phyloP scores from a whole-genome alignment of 106 monocot genomes.

The Triglochin maritima region DNA sequence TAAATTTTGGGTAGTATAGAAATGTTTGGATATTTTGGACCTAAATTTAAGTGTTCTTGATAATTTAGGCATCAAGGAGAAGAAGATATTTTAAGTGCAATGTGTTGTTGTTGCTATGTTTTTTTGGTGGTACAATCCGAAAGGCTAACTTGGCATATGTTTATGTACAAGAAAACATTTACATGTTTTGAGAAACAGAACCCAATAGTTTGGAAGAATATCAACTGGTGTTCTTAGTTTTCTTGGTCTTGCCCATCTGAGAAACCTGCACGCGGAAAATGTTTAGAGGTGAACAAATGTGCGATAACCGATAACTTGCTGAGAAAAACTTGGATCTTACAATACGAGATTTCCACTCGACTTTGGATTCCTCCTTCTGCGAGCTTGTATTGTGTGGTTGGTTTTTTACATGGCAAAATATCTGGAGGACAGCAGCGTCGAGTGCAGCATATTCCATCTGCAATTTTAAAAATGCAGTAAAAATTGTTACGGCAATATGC shows the following conservation, averaged over 20 bases:
- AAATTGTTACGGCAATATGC: no score
- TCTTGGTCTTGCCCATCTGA: constrained; percentile 26
- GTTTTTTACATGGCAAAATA: constrained; percentile 52
- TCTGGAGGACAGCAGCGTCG: constrained; percentile 83
- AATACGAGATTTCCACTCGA: constrained; percentile 86
- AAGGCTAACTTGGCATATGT: no score
- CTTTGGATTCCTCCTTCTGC: constrained; percentile 26
- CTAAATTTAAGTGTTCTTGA: no score
- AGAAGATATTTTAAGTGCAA: no score
- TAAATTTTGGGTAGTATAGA: no score
- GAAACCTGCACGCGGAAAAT: constrained; percentile 28
- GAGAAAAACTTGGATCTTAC: constrained; percentile 26
- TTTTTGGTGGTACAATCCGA: no score
- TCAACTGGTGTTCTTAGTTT: constrained; percentile 1
- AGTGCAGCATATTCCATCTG: constrained; percentile 97
- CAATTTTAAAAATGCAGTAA: constrained; percentile 3
- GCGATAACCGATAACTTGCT: neutral
- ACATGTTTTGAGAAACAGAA: no score
- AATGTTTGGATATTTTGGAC: no score
- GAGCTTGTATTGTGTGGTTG: constrained; percentile 24
- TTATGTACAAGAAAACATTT: no score
- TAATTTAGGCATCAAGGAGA: no score
- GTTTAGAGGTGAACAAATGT: neutral
- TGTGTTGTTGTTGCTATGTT: no score
- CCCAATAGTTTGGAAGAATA: neutral